Base-by-base conservation (phyloP, 805 yeast species). In the Candida fluviatilis region DNA sequence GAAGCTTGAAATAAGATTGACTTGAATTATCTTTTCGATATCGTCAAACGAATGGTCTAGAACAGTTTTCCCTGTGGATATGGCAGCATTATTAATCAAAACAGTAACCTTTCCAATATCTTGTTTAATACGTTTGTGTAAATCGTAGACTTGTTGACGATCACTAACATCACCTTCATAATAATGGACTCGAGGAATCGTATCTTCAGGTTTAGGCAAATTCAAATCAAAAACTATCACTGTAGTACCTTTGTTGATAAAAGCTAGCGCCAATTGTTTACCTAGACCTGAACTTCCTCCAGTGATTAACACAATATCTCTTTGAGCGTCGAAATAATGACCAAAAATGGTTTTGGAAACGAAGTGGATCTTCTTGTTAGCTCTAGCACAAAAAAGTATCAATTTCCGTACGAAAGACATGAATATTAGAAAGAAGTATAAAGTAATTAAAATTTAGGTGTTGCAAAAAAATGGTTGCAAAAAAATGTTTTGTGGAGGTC, bases 211-310 rank as follows among this genome's bases (percentile, higher is more conserved):
- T 0, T 39, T 43, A 14, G 34, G 24, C 8, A 26, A 12, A 12
- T 36, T 36, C 2, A 85, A 46, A 50, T 91, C 97, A 31, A 86
- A 63, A 0, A 84, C 84, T 1, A 84, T 78, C 0, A 86, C 83
- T 18, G 56, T 69, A 8, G 77, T 73, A 0, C 69, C 70, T 17
- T 62, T 54, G 5, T 46, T 46, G 4, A 63, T 57, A 38, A 90
- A 71, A 17, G 52, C 51, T 12, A 48, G 44, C 0, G 73, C 85
- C 3, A 91, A 45, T 45, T 78, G 84, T 30, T 62, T 63, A 0
- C 98, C 98, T 7, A 91, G 66, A 0, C 97, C 98, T 0, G 78
- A 64, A 3, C 75, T 55, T 0, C 97, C 98, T 0, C 98, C 98
- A 0, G 98, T 90, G 15, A 91, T 65, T 3, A 89, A 60, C 0